Conservation (phyloP, 1,284 basidiomycete species). For the Hypsizygus ulmarius region DNA sequence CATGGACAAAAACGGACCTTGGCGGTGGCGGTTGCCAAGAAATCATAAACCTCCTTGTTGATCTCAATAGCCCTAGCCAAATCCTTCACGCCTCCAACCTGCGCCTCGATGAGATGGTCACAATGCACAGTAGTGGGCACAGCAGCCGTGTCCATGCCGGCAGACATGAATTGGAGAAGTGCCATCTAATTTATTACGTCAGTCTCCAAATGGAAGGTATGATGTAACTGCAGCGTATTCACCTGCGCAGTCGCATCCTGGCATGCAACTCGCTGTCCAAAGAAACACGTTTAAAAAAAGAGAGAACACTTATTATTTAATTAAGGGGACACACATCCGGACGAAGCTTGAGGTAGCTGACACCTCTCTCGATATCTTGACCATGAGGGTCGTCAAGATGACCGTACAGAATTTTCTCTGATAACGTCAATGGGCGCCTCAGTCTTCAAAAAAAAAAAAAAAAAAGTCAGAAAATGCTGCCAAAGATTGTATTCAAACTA, state of each 20-base stretch:
- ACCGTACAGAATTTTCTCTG: slow-evolving; percentile 98
- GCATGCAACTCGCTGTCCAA: slow-evolving; percentile 91
- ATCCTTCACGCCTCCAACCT: slow-evolving; percentile 92
- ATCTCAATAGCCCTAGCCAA: slow-evolving; percentile 89
- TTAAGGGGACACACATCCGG: slow-evolving; percentile 73
- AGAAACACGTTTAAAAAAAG: slow-evolving; percentile 16
- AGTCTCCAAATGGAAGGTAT: slow-evolving; percentile 22
- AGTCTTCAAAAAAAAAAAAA: slow-evolving; percentile 50
- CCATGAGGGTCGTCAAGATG: slow-evolving; percentile 93
- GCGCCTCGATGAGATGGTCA: slow-evolving; percentile 99
- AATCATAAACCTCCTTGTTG: slow-evolving; percentile 99
- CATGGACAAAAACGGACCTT: slow-evolving; percentile 53
- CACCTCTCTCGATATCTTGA: slow-evolving; percentile 85
- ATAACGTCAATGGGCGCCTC: slow-evolving; percentile 90
- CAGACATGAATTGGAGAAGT: slow-evolving; percentile 99
- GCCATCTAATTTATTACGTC: slow-evolving; percentile 79
- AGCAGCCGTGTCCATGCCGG: slow-evolving; percentile 95
- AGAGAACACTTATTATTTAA: slow-evolving; percentile 2
- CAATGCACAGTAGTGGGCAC: slow-evolving; percentile 99
- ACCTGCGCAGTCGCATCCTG: slow-evolving; percentile 97
- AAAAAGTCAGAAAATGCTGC: slow-evolving; percentile 10
- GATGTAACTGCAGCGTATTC: slow-evolving; percentile 19
- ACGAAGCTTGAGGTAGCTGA: slow-evolving; percentile 92
- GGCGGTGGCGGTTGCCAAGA: slow-evolving; percentile 95
- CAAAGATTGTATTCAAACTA: not conserved